phyloP scores from a whole-genome alignment of 140 eudicot species.

The Artemisia princeps region DNA sequence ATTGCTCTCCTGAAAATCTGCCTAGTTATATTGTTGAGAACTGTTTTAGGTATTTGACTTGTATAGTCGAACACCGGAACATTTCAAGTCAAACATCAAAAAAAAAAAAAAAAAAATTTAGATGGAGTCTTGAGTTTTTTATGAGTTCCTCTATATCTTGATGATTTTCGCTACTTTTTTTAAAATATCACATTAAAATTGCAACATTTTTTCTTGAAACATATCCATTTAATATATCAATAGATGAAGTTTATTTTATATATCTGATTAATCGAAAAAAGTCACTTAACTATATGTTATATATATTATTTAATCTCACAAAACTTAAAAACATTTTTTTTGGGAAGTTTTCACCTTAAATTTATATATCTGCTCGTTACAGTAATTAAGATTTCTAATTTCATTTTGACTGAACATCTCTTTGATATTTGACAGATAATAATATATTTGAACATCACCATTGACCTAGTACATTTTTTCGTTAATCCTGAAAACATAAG shows the following conservation, averaged over 20 bases:
- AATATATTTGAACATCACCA: not conserved
- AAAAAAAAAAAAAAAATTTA: not conserved
- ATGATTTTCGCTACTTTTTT: not conserved
- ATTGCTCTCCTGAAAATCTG: not conserved
- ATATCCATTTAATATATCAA: not conserved
- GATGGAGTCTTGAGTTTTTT: not conserved
- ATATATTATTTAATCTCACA: not conserved
- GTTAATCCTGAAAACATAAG: not conserved
- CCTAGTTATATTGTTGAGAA: not conserved
- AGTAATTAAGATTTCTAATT: not conserved
- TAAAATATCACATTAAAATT: not conserved
- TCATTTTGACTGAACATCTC: not conserved
- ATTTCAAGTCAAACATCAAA: not conserved
- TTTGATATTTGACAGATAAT: not conserved
- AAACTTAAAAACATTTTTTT: not conserved
- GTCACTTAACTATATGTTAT: not conserved
- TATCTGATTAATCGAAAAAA: not conserved
- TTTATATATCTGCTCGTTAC: not conserved
- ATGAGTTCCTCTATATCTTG: not conserved
- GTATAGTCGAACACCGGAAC: not conserved
- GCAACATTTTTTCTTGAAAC: not conserved
- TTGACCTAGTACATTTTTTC: not conserved
- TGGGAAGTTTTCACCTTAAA: not conserved
- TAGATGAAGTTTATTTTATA: not conserved
- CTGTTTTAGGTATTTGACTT: not conserved